Conservation (phyloP, 2,329 filamentous ascomycete species). For the Aspergillus tubingensis region DNA sequence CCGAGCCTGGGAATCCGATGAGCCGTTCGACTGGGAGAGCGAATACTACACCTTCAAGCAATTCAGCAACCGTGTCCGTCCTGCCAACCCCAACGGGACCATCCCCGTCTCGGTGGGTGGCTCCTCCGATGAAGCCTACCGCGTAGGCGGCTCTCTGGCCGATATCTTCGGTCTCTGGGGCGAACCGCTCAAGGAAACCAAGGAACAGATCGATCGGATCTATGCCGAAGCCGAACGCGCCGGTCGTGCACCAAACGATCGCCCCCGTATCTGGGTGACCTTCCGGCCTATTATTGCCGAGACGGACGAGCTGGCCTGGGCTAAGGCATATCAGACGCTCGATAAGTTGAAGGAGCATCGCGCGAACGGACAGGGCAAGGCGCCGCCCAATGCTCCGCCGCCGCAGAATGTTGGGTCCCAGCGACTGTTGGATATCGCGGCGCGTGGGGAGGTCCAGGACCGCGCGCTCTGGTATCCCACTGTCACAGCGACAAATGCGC, state of each 20-base stretch:
- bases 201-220: slow-evolving; percentile 63
- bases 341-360: slow-evolving; percentile 53
- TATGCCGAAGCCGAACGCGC: slow-evolving; percentile 61
- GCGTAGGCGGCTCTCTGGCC: slow-evolving; percentile 58
- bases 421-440: slow-evolving; percentile 60
- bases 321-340: slow-evolving; percentile 59
- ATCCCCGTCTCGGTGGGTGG: slow-evolving; percentile 63
- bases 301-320: slow-evolving; percentile 64
- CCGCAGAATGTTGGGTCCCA: slow-evolving; percentile 64
- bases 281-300: slow-evolving; percentile 64
- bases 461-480: slow-evolving; percentile 65
- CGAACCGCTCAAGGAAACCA: slow-evolving; percentile 64
- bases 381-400: slow-evolving; percentile 32
- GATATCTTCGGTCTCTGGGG: slow-evolving; percentile 68
- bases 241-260: slow-evolving; percentile 54
- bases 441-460: slow-evolving; percentile 57
- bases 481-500: slow-evolving; percentile 61
- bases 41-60: slow-evolving; percentile 62
- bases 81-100: slow-evolving; percentile 53
- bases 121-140: slow-evolving; percentile 61
- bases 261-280: slow-evolving; percentile 64
- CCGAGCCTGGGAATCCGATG: slow-evolving; percentile 58
- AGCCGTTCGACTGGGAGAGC: slow-evolving; percentile 63
- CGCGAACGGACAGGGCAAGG: slow-evolving; percentile 37
- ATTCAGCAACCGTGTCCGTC: slow-evolving; percentile 58